Evolutionary conservation across 345 rosid species (phyloP).

Genomic region (Linum tenue): DNA sequence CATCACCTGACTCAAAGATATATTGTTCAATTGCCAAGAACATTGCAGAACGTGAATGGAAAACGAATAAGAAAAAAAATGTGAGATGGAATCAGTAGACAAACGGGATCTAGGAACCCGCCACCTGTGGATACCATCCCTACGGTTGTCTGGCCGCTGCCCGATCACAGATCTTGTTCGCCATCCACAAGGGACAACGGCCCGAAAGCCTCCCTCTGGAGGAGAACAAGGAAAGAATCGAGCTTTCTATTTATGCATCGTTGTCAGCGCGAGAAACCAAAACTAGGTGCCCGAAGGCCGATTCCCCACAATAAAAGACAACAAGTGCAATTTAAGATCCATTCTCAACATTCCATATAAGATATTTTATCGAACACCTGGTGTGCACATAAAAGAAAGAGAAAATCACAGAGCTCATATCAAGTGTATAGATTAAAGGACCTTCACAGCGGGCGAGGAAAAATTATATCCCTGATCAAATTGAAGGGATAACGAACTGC

Average conservation of each 20-base stretch:
- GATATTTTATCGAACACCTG: neutral
- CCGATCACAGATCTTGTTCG: slow-evolving; percentile 12
- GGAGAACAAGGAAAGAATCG: slow-evolving; percentile 6
- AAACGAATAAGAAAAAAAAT: slow-evolving; percentile 11
- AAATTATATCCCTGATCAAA: too few species aligned
- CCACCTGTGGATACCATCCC: slow-evolving; percentile 51
- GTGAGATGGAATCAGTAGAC: slow-evolving; percentile 54
- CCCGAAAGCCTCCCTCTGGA: too few species aligned
- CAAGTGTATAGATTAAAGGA: too few species aligned
- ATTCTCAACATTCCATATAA: neutral
- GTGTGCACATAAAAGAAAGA: too few species aligned
- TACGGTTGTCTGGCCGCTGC: slow-evolving; percentile 69
- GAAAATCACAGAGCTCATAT: too few species aligned
- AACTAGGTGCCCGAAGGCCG: neutral
- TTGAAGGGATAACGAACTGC: too few species aligned
- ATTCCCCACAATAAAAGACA: slow-evolving; percentile 16
- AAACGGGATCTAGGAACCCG: slow-evolving; percentile 23
- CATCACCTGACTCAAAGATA: too few species aligned
- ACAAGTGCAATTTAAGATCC: slow-evolving; percentile 18
- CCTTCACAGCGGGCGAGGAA: too few species aligned
- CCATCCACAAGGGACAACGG: neutral
- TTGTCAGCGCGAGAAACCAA: slow-evolving; percentile 23
- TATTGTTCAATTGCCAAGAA: too few species aligned
- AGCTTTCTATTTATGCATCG: slow-evolving; percentile 35
- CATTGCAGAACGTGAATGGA: too few species aligned